Percentiles rank a stretch among this genome's conserved stretches.
Conservation (phyloP, 805 yeast genomes). For the Candida orba region DNA sequence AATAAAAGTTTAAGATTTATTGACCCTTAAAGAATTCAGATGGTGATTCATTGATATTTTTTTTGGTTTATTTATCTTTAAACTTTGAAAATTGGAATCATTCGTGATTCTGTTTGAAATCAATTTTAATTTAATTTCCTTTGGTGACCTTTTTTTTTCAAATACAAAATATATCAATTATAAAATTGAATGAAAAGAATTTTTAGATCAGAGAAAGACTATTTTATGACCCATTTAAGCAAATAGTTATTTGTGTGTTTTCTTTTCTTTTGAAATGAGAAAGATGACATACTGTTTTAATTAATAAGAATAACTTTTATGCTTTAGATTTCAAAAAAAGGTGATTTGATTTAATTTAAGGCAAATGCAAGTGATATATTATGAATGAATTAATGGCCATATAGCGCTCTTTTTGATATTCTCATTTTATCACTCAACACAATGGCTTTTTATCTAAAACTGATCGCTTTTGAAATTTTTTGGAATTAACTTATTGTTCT, state of each 20-base stretch:
- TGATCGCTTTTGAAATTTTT: too few relatives aligned
- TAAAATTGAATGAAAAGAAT: not conserved
- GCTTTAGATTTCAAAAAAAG: too few relatives aligned
- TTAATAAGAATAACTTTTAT: too few relatives aligned
- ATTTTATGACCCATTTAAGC: too few relatives aligned
- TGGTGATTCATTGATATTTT: constrained; percentile 7
- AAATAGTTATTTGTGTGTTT: not conserved
- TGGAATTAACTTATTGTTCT: too few relatives aligned
- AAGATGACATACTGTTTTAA: not conserved
- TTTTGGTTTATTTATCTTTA: not conserved
- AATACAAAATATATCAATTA: not conserved
- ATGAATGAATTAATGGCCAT: not conserved
- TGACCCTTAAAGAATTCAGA: not conserved
- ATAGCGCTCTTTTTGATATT: not conserved
- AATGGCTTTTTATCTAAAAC: not conserved
- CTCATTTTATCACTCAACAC: not conserved
- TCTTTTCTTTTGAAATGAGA: constrained; percentile 6
- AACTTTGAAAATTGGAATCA: constrained; percentile 1
- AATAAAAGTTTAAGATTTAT: not conserved
- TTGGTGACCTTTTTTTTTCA: constrained; percentile 2
- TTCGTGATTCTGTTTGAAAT: constrained; percentile 1
- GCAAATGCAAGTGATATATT: too few relatives aligned
- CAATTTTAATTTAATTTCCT: not conserved
- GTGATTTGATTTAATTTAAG: too few relatives aligned
- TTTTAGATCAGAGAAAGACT: not conserved